Base-by-base conservation (phyloP, 441 rosid species). In the Euphorbia celastroides region DNA sequence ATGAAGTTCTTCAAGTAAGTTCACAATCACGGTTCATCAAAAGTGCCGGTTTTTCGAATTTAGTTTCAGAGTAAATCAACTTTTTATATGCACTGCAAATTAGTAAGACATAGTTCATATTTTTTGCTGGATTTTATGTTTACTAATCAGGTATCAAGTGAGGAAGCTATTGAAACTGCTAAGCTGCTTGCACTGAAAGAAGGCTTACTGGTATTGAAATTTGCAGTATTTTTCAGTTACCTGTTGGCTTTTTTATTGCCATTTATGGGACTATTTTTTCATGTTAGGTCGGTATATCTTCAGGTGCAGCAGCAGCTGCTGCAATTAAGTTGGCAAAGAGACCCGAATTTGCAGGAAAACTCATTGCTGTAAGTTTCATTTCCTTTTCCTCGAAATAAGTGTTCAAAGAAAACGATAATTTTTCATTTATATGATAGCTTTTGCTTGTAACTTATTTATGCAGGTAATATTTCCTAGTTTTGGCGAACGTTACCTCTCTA, bases 101-200 rank as follows among this genome's bases (percentile, higher is more conserved):
- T n/a, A n/a, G n/a, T n/a, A n/a, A n/a, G n/a, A n/a, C n/a, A n/a
- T n/a, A n/a, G n/a, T n/a, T n/a, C n/a, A n/a, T n/a, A n/a, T n/a
- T n/a, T n/a, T n/a, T 12, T 42, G 48, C 1, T 42, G n/a, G 17
- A 42, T 5, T 42, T 9, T 50, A 0, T 58, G n/a, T n/a, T n/a
- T n/a, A n/a, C n/a, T n/a, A n/a, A n/a, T 9, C 30, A 89, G 95
- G 81, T 92, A 69, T 59, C 88, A 8, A 69, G 95, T 52, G 87
- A 84, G 61, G 95, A 88, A 75, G 95, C 96, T 16, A 80, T 89
- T 38, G 95, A 86, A 75, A 85, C 93, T 38, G 80, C 95, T 1
- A 88, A 74, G 75, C 78, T 81, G 73, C 82, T 91, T 66, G 80
- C 93, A 11, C 70, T 75, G 72, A 86, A 80, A 67, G 97, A 89